Base-by-base conservation (phyloP, 805 yeast species). In the Saccharomycopsis fibuligera region DNA sequence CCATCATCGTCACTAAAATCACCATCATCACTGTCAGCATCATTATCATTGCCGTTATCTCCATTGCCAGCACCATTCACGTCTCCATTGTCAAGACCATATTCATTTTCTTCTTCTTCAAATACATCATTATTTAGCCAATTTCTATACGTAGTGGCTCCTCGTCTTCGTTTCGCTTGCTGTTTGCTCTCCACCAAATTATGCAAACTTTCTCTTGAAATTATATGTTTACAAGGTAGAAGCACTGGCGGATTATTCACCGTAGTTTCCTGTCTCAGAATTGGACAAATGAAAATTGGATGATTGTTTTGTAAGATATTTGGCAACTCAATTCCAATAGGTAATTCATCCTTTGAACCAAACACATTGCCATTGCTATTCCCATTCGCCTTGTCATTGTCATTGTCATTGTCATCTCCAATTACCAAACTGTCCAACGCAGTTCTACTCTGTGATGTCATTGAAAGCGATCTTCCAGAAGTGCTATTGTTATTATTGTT, bases 261-360 rank as follows among this genome's bases (percentile, higher is more conserved):
- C 1, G 86, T 81, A 2, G 80, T 76, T 57, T 81, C 86, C 53
- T 79, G 83, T 58, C 80, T 81, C 14, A 79, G 68, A 1, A 82
- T 84, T 0, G 89, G 89, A 58, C 89, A 82, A 3, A 82, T 82
- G 58, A 81, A 82, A 1, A 82, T 70, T 1, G 86, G 77, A 58
- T 82, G 88, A 61, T 73, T 80, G 36, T 59, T 58, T 47, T 73
- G 74, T 43, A 79, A 61, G 22, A 63, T 63, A 0, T 62, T 61
- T 1, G 89, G 88, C 19, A 82, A 62, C 27, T 69, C 68, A 19
- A 79, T 73, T 54, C 77, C 84, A 45, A 80, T 79, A 2, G 86
- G 86, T 16, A 82, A 59, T 61, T 83, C 88, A 56, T 76, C 69
- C 29, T 64, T 61, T 12, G 46, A 29, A 3, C 14, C 25, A 23